Evolutionary conservation across 352 stramenopile species (phyloP).

Genomic region (Peronospora belbahrii): DNA sequence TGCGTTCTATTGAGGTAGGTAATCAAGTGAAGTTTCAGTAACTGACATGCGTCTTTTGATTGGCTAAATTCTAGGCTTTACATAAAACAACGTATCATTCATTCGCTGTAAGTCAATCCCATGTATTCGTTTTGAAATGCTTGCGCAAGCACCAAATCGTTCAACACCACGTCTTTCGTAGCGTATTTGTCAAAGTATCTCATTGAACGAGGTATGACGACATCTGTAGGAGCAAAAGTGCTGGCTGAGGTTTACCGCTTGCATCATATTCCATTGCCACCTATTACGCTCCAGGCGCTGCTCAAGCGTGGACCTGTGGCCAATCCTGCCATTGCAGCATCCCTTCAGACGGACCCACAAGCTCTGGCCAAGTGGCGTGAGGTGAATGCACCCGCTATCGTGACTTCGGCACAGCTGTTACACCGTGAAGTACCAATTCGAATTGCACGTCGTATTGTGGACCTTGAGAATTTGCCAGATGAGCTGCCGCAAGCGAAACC

Average conservation of each 20-base stretch:
- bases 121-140: conserved; percentile 22
- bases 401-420: conserved; percentile 71
- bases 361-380: conserved; percentile 55
- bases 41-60: conserved; percentile 34
- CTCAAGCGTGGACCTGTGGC: conserved; percentile 54
- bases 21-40: too few species aligned
- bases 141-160: conserved; percentile 36
- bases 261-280: conserved; percentile 71
- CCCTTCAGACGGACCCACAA: conserved; percentile 41
- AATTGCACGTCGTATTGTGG: conserved; percentile 70
- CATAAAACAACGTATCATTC: conserved; percentile 2
- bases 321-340: conserved; percentile 36
- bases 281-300: conserved; percentile 74
- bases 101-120: background rate
- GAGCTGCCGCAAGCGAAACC: conserved; percentile 48
- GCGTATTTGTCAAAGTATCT: conserved; percentile 2
- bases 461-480: conserved; percentile 74
- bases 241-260: conserved; percentile 76
- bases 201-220: conserved; percentile 14
- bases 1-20: too few species aligned
- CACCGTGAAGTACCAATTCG: conserved; percentile 77
- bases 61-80: conserved; percentile 27
- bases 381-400: conserved; percentile 56
- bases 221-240: conserved; percentile 47
- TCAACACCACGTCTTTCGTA: background rate